Base-by-base conservation (phyloP, 2,329 filamentous ascomycete species). In the Cordyceps cicadae region DNA sequence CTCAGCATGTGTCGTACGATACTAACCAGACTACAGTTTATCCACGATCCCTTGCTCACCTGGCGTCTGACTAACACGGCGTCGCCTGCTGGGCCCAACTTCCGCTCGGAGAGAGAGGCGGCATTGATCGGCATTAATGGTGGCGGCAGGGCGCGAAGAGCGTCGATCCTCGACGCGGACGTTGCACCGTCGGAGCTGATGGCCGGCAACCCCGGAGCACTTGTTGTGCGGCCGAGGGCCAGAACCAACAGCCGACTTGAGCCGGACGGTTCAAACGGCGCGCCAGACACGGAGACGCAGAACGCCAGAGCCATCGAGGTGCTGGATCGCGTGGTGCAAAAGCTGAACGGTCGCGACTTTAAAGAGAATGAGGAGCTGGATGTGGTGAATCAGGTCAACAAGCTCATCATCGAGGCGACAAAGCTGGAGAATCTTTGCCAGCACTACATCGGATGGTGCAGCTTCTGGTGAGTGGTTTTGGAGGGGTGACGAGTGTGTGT, bases 401-500 rank as follows among this genome's bases (percentile, higher is more conserved):
- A 95, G 74, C 78, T 99, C 68, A 89, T 99, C 67, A 87, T 89
- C 63, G 93, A 99, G 78, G 94, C 94, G 24, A 99, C 94, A 7
- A 97, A 94, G 70, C 80, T 97, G 68, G 94, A 97, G 81, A 97
- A 97, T 73, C 79, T 99, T 63, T 99, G 94, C 72, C 94, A 97
- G 79, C 94, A 97, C 78, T 99, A 97, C 73, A 96, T 97, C 68
- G 94, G 94, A 65, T 97, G 93, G 93, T 97, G 93, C 76, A 95
- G 90, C 75, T 97, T 97, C 81, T 97, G 93, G 93, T 97, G 34
- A 37, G 34, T 14, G 34, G 34, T 12, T 11, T 11, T 37, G 7
- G 34, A 1, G 34, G 34, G 12, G n/a, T n/a, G n/a, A 14, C 34
- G 34, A 14, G 34, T 14, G 34, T 37, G 34, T 37, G 34, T 37